Evolutionary conservation across 1,139 yeast species (phyloP).

Genomic region (Suhomyces coccinellae): DNA sequence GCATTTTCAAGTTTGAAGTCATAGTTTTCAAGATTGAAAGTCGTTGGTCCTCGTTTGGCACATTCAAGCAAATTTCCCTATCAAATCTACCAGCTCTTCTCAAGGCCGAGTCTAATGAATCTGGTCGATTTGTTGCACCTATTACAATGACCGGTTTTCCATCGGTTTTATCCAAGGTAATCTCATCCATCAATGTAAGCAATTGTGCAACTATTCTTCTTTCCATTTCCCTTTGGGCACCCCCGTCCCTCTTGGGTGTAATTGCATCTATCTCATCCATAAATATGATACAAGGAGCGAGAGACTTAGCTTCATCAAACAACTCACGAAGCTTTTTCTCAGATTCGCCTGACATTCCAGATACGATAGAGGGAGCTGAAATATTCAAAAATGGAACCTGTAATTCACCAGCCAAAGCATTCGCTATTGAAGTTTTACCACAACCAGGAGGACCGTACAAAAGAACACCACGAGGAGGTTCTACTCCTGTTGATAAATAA

Average conservation of each 20-base stretch:
- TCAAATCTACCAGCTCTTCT: constrained; percentile 53
- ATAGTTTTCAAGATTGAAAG: constrained; percentile 73
- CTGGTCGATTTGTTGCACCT: constrained; percentile 53
- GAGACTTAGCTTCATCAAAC: constrained; percentile 84
- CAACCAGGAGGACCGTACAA: constrained; percentile 99
- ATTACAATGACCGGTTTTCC: constrained; percentile 79
- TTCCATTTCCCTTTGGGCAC: constrained; percentile 98
- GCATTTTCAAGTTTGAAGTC: constrained; percentile 62
- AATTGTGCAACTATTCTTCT: constrained; percentile 94
- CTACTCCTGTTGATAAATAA: constrained; percentile 82
- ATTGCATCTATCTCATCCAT: constrained; percentile 98
- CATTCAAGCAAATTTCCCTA: constrained; percentile 64
- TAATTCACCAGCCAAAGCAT: constrained; percentile 92
- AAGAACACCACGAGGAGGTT: constrained; percentile 94
- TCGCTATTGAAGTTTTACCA: constrained; percentile 95
- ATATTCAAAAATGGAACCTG: constrained; percentile 89
- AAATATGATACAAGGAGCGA: constrained; percentile 91
- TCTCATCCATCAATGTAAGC: constrained; percentile 90
- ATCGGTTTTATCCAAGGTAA: constrained; percentile 80
- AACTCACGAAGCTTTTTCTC: constrained; percentile 91
- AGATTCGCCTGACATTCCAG: constrained; percentile 99
- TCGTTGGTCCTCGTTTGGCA: constrained; percentile 87
- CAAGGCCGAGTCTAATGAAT: constrained; percentile 49
- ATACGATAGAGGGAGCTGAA: constrained; percentile 94
- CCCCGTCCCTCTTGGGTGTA: constrained; percentile 93